Percentiles rank a stretch among this genome's conserved stretches.
phyloP scores from a whole-genome alignment of 805 yeast genomes.

The Spathaspora girioi region DNA sequence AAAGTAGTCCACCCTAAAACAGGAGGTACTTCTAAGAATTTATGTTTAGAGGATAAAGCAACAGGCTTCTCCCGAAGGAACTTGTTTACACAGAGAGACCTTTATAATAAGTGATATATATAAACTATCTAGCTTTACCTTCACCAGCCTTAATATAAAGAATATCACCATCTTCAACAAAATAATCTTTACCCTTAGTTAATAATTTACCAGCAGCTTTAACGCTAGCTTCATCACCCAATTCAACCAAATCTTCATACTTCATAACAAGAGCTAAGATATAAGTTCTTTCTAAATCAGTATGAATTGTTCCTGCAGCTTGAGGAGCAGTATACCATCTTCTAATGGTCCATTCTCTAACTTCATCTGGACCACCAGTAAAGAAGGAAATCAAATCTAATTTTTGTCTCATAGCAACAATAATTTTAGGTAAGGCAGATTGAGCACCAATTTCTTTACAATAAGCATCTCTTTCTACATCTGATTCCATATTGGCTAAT shows the following conservation, averaged over 20 bases:
- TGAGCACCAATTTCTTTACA: conserved; percentile 68
- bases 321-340: conserved; percentile 93
- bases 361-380: conserved; percentile 95
- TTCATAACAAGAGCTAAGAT: conserved; percentile 92
- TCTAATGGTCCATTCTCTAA: conserved; percentile 97
- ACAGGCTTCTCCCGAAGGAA: too few species aligned
- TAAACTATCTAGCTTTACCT: conserved; percentile 61
- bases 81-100: too few species aligned
- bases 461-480: conserved; percentile 76
- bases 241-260: conserved; percentile 71
- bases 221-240: conserved; percentile 72
- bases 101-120: too few species aligned
- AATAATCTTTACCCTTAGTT: conserved; percentile 92
- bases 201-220: conserved; percentile 85
- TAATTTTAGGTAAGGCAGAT: conserved; percentile 83
- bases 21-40: too few species aligned
- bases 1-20: too few species aligned
- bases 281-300: conserved; percentile 91
- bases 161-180: conserved; percentile 92
- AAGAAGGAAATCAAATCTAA: conserved; percentile 87
- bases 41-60: too few species aligned
- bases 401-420: conserved; percentile 81
- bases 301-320: conserved; percentile 98
- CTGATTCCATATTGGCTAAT: conserved; percentile 81
- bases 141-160: conserved; percentile 92